Conservation (phyloP, 129 eudicot genomes). For the Tagetes patula region DNA sequence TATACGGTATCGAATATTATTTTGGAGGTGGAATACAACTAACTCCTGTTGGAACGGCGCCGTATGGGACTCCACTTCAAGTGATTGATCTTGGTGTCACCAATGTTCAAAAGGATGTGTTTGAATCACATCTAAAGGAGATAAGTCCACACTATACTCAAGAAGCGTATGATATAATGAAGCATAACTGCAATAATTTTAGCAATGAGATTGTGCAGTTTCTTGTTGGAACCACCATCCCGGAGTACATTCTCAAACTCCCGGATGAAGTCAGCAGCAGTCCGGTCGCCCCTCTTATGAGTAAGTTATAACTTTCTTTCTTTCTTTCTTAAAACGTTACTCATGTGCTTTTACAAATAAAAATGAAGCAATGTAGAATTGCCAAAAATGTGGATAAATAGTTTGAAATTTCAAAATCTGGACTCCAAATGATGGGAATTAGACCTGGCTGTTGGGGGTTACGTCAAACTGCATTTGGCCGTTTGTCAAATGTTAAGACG, state of each 20-base stretch:
- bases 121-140: conserved; percentile 64
- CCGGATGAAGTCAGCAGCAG: conserved; percentile 79
- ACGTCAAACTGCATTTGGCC: too few species aligned
- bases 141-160: conserved; percentile 79
- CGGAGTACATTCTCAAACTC: conserved; percentile 77
- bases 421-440: too few species aligned
- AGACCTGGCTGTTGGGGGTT: too few species aligned
- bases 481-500: too few species aligned
- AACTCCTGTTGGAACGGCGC: conserved; percentile 58
- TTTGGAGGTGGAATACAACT: conserved; percentile 84
- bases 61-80: conserved; percentile 72
- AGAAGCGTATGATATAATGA: conserved; percentile 70
- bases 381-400: too few species aligned
- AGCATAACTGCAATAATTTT: conserved; percentile 84
- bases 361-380: too few species aligned
- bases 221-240: conserved; percentile 63
- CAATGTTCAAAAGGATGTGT: conserved; percentile 60
- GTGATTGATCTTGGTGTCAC: conserved; percentile 75
- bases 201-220: conserved; percentile 89
- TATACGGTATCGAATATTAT: conserved; percentile 72
- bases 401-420: too few species aligned
- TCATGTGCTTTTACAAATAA: neutral
- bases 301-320: conserved; percentile 42
- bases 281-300: conserved; percentile 67
- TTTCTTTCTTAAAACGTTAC: neutral